Evolutionary conservation across 768 basidiomycete species (phyloP), one percentile per base, ranked within the genome.

Genomic region (Rhizopogon vinicolor): DNA sequence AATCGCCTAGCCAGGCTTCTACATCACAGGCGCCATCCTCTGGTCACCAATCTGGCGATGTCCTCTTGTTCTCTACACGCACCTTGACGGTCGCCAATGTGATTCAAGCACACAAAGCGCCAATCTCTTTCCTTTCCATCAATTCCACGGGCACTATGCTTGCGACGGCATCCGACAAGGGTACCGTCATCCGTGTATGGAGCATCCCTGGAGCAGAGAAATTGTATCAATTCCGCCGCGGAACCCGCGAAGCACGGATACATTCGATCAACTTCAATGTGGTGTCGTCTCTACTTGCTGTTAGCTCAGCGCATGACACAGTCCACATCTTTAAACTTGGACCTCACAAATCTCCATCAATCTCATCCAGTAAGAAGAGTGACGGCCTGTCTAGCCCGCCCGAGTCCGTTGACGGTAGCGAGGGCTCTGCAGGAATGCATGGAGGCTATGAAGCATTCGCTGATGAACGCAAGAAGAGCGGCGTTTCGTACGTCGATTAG

Each of bases 121-220:
- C 96, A 5, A 86, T 99, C 58, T 90, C 94, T 7, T 85, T 85
- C 63, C 78, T 98, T 45, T 78, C 90, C 6, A 82, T 99, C 71
- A 96, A 95, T 71, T 80, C 84, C 2, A 79, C 87, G 0, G 96
- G 96, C 12, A 91, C 91, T 0, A 78, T 98, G 53, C 85, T 99
- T 41, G 97, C 96, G 19, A 95, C 96, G 6, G 87, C 93, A 13
- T 90, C 87, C 1, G 93, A 95, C 44, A 96, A 95, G 67, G 97
- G 97, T 13, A 99, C 97, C 6, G 93, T 98, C 59, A 96, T 99
- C 53, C 84, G 97, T 43, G 94, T 98, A 1, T 98, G 94, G 82
- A 83, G 83, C 45, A 77, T 97, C 13, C 96, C 97, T 0, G 83
- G 86, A 6, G 92, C 93, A 0, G 92, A 98, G 75, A 93, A 94